Conservation (phyloP, 495 filamentous ascomycete genomes). For the Chlorociboria aeruginascens region DNA sequence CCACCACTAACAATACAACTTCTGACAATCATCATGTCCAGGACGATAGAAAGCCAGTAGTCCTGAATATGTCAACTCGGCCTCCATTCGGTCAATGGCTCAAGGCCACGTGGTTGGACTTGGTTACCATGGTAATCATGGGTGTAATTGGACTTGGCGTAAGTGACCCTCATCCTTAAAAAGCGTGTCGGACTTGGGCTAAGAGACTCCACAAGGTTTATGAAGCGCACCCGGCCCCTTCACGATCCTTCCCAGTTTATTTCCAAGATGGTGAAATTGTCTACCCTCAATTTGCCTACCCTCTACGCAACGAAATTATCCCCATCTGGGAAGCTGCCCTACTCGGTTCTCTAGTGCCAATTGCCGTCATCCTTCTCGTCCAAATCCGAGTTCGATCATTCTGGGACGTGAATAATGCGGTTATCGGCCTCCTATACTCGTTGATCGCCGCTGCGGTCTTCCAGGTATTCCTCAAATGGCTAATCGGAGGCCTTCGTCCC, state of each 20-base stretch:
- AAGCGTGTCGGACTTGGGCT: neutral
- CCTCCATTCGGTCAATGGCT: slow-evolving; percentile 42
- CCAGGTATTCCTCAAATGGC: slow-evolving; percentile 37
- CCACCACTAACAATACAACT: neutral
- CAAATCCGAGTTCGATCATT: slow-evolving; percentile 51
- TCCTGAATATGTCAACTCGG: slow-evolving; percentile 29
- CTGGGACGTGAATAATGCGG: slow-evolving; percentile 55
- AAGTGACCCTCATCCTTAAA: slow-evolving; percentile 14
- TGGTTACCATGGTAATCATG: slow-evolving; percentile 43
- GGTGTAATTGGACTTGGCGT: slow-evolving; percentile 46
- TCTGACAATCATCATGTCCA: neutral
- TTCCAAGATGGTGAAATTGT: slow-evolving; percentile 47
- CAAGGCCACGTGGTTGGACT: slow-evolving; percentile 43
- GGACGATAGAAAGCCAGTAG: slow-evolving; percentile 5
- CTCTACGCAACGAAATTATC: slow-evolving; percentile 47
- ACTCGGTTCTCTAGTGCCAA: slow-evolving; percentile 40
- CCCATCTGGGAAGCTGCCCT: slow-evolving; percentile 48
- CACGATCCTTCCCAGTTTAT: slow-evolving; percentile 36
- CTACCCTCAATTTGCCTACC: slow-evolving; percentile 50
- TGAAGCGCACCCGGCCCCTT: slow-evolving; percentile 31
- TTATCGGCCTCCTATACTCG: slow-evolving; percentile 47
- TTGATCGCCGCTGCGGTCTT: slow-evolving; percentile 47
- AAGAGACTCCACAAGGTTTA: slow-evolving; percentile 32
- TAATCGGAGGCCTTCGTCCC: slow-evolving; percentile 30
- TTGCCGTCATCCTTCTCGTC: slow-evolving; percentile 41